These are phyloP conservation scores for Chlamydomonas sp. DNA, from an alignment of 139 green algal genomes.

Conservation along the genomic window DNA sequence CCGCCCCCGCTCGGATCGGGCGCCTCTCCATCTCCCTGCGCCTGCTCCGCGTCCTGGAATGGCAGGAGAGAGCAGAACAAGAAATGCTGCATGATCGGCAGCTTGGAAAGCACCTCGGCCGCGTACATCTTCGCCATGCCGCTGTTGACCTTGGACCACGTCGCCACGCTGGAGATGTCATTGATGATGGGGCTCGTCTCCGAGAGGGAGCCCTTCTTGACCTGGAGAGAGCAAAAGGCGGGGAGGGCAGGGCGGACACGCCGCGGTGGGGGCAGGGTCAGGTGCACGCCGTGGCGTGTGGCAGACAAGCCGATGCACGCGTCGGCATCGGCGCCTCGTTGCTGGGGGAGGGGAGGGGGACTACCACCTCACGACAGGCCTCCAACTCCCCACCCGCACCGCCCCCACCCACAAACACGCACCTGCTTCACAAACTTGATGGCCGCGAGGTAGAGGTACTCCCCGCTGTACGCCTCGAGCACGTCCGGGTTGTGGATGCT, in stretches of 20 bases:
- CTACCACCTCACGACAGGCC: not conserved
- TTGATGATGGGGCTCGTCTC: slow-evolving; percentile 94
- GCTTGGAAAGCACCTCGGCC: slow-evolving; percentile 89
- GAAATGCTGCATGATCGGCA: slow-evolving; percentile 92
- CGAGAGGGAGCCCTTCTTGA: slow-evolving; percentile 88
- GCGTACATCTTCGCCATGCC: slow-evolving; percentile 99
- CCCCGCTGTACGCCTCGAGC: slow-evolving; percentile 50
- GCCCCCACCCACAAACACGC: not conserved
- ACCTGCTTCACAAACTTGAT: slow-evolving; percentile 77
- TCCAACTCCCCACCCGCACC: not conserved
- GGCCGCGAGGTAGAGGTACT: slow-evolving; percentile 85
- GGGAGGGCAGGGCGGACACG: no score
- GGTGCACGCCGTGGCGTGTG: not conserved
- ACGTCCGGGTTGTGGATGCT: slow-evolving; percentile 72
- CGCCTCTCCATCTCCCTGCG: no score
- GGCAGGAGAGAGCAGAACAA: slow-evolving; percentile 66
- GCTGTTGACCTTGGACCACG: slow-evolving; percentile 84
- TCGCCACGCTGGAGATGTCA: slow-evolving; percentile 82
- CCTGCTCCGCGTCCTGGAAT: no score
- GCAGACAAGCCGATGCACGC: no score
- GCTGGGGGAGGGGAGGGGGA: not conserved
- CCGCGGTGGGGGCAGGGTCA: not conserved
- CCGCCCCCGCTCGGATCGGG: no score
- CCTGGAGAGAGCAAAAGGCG: no score
- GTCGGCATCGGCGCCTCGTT: no score